Percentiles rank a stretch among this genome's conserved stretches.
Evolutionary conservation across 1,284 basidiomycete species (phyloP).

Genomic region (Athelia sp.): DNA sequence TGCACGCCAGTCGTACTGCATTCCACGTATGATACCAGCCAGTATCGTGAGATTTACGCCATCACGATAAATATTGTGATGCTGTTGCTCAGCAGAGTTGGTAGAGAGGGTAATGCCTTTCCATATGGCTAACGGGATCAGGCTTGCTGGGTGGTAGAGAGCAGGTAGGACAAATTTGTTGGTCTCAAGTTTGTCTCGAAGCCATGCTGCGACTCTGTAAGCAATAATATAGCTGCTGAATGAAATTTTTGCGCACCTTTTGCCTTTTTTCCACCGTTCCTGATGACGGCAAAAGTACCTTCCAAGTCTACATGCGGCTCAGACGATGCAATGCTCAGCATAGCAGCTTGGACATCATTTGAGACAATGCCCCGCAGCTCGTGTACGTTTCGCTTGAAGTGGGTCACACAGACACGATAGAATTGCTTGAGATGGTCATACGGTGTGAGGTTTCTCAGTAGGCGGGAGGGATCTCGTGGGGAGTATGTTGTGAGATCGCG

Average conservation of each 20-base stretch:
- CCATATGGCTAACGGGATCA: constrained; percentile 19
- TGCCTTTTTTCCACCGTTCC: constrained; percentile 14
- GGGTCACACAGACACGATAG: constrained; percentile 12
- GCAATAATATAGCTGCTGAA: not conserved
- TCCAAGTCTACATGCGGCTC: constrained; percentile 15
- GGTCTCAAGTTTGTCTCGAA: constrained; percentile 15
- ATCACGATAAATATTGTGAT: constrained; percentile 16
- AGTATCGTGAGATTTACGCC: constrained; percentile 17
- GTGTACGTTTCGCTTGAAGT: constrained; percentile 16
- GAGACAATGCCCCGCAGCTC: constrained; percentile 8
- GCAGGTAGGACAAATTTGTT: constrained; percentile 16
- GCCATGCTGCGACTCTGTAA: constrained; percentile 14
- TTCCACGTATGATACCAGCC: constrained; percentile 17
- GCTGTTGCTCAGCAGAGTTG: constrained; percentile 23
- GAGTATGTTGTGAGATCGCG: not conserved
- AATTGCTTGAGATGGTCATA: constrained; percentile 17
- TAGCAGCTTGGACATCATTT: constrained; percentile 10
- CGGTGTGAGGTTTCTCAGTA: constrained; percentile 1
- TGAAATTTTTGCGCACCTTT: constrained; percentile 4
- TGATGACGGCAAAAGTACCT: constrained; percentile 11
- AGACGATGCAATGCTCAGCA: constrained; percentile 18
- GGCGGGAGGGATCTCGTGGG: not conserved
- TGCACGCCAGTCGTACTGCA: constrained; percentile 15
- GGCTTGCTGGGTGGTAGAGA: constrained; percentile 17
- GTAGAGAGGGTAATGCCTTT: constrained; percentile 16